Evolutionary conservation across 1,284 basidiomycete genomes (phyloP), one percentile per base, ranked within the genome.

Genomic region (Puccinia novopanici): DNA sequence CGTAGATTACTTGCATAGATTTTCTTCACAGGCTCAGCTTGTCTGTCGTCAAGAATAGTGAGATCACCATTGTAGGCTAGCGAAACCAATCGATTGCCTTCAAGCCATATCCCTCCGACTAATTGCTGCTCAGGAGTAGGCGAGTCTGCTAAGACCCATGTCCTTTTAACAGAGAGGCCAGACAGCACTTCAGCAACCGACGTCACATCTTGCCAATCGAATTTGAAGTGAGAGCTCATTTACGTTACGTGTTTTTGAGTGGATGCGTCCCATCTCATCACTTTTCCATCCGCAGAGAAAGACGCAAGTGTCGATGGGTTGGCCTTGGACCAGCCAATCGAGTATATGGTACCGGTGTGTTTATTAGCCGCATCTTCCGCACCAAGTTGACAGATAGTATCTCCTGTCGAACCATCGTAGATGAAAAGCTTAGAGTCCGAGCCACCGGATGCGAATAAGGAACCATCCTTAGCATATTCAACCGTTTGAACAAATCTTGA

Each of bases 401-500:
- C 93, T 1, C 95, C 95, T 3, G 90, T 91, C 86, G 92, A 91
- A 42, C 96, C 97, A 82, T 98, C 94, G 85, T 97, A 98, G 27
- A 99, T 84, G 87, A 97, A 93, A 19, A 89, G 87, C 87, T 95
- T 96, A 70, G 89, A 90, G 86, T 99, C 97, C 4, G 93, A 93
- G 40, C 94, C 96, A 19, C 93, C 94, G 67, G 93, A 95, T 19
- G 91, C 92, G 85, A 98, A 98, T 34, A 91, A 87, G 68, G 91
- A 90, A 3, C 94, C 95, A 48, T 91, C 91, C 0, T 91, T 91
- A 0, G 94, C 89, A 85, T 91, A 98, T 78, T 90, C 90, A 30
- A 98, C 90, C 81, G 98, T 93, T 86, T 98, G 94, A 5, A 99
- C 93, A 85, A 98, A 99, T 85, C 93, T 93, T 3, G 91, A 92